phyloP scores from a whole-genome alignment of 768 basidiomycete genomes.

The Termitomyces sp. region DNA sequence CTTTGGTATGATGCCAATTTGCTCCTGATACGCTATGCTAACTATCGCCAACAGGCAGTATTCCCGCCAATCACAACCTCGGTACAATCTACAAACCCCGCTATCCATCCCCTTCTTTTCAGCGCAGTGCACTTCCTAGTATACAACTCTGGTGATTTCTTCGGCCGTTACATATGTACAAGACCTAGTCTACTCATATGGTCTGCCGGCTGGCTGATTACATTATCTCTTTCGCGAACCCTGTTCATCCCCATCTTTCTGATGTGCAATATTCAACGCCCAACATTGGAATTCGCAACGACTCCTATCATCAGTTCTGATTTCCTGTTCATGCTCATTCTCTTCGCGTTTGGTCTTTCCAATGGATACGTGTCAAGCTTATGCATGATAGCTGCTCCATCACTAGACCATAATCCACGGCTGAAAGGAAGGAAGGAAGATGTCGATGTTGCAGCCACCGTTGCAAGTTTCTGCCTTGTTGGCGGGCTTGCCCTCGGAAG shows the following conservation, averaged over 20 bases:
- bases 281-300: conserved; percentile 21
- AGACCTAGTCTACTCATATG: conserved; percentile 64
- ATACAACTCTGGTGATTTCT: conserved; percentile 69
- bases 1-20: conserved; percentile 52
- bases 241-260: conserved; percentile 85
- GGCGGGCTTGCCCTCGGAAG: conserved; percentile 77
- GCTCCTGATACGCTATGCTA: not conserved
- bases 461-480: conserved; percentile 75
- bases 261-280: conserved; percentile 78
- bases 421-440: conserved; percentile 68
- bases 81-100: conserved; percentile 59
- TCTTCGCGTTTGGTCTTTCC: conserved; percentile 70
- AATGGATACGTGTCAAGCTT: conserved; percentile 81
- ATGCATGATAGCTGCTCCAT: conserved; percentile 81
- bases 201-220: conserved; percentile 57
- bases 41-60: conserved; percentile 52
- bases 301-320: conserved; percentile 73
- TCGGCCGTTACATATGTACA: conserved; percentile 66
- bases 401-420: conserved; percentile 72
- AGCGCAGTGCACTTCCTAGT: conserved; percentile 71
- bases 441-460: conserved; percentile 81
- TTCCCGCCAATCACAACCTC: conserved; percentile 85
- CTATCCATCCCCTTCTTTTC: conserved; percentile 79
- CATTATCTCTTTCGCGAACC: conserved; percentile 63
- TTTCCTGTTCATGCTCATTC: conserved; percentile 64